These are phyloP conservation scores for Candida buenavistaensis DNA, from an alignment of 1,139 yeast species.

Conservation along the genomic window DNA sequence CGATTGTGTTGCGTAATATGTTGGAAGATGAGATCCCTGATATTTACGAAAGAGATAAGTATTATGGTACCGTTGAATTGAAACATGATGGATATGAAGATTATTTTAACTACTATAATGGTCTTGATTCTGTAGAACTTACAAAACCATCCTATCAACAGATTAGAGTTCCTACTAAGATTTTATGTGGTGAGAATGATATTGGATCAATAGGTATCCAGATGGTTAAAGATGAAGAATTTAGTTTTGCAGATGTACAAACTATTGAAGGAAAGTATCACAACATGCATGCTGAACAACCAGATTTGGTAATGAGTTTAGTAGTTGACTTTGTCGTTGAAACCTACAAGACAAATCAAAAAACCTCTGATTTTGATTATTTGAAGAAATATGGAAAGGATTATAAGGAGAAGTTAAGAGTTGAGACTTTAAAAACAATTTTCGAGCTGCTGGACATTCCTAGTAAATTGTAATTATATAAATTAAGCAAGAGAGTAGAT, in stretches of 20 bases:
- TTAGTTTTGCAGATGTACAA: conserved; percentile 8
- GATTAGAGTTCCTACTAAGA: conserved; percentile 47
- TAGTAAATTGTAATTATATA: conserved; percentile 13
- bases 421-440: conserved; percentile 8
- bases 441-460: conserved; percentile 6
- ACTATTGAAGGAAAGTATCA: conserved; percentile 50
- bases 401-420: conserved; percentile 11
- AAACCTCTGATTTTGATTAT: conserved; percentile 10
- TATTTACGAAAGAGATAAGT: conserved; percentile 37
- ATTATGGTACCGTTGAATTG: conserved; percentile 24
- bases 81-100: conserved; percentile 15
- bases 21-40: conserved; percentile 35
- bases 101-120: conserved; percentile 11
- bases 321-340: conserved; percentile 12
- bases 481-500: no score
- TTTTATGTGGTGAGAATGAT: conserved; percentile 48
- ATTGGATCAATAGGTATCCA: conserved; percentile 10
- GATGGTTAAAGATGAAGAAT: conserved; percentile 2
- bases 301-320: conserved; percentile 37
- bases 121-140: conserved; percentile 37
- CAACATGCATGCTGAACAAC: conserved; percentile 51
- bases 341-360: conserved; percentile 5
- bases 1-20: conserved; percentile 46
- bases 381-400: conserved; percentile 11
- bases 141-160: conserved; percentile 24